phyloP scores from a whole-genome alignment of 2,329 filamentous ascomycete genomes.

The Lecanicillium sp. region DNA sequence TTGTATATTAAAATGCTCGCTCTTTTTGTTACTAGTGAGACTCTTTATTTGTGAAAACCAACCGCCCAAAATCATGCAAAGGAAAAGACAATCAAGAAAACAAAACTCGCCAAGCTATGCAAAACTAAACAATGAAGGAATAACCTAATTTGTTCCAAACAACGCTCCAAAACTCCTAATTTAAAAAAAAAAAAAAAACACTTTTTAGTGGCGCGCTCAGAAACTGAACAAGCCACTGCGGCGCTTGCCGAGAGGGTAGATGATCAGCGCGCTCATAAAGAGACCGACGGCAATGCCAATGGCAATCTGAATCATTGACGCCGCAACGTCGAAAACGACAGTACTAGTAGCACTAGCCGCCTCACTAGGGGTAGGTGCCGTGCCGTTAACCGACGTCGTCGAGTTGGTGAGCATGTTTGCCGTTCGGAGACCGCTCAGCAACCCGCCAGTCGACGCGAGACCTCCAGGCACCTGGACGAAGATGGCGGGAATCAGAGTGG shows the following conservation, averaged over 20 bases:
- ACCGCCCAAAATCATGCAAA: no score
- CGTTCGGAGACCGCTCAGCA: constrained; percentile 34
- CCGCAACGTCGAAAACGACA: constrained; percentile 36
- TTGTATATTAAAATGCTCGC: no score
- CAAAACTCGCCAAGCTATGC: no score
- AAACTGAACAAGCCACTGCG: constrained; percentile 42
- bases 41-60: no score
- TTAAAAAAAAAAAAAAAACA: neutral
- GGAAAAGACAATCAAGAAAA: no score
- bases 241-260: constrained; percentile 41
- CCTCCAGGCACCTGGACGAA: constrained; percentile 41
- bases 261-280: constrained; percentile 38
- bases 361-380: constrained; percentile 1
- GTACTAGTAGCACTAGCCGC: constrained; percentile 19
- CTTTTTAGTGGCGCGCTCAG: constrained; percentile 14
- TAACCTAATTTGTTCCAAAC: neutral
- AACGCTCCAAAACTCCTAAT: neutral
- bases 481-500: constrained; percentile 38
- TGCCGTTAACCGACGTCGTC: constrained; percentile 9
- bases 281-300: constrained; percentile 43
- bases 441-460: constrained; percentile 35
- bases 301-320: constrained; percentile 44
- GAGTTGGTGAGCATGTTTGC: constrained; percentile 36
- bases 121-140: neutral
- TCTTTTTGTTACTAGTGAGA: no score